These are phyloP conservation scores for Cordyceps farinosa DNA, from an alignment of 2,329 filamentous ascomycete species.

Conservation along the genomic window DNA sequence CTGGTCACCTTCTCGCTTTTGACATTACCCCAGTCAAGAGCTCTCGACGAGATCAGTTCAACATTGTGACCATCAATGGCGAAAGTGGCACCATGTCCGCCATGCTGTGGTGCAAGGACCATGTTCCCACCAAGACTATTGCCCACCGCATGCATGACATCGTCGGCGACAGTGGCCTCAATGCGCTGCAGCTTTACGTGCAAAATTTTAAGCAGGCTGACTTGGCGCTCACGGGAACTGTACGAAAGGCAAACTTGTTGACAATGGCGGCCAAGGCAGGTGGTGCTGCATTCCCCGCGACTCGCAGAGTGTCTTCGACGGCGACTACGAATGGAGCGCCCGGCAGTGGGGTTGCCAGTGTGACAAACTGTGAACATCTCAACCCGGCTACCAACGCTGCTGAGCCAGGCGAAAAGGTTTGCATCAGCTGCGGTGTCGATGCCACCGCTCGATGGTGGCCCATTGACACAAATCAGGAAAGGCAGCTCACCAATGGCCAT, in stretches of 20 bases:
- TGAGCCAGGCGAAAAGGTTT: conserved; percentile 51
- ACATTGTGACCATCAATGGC: conserved; percentile 73
- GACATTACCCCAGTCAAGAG: conserved; percentile 88
- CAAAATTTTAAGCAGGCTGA: conserved; percentile 95
- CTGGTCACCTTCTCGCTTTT: conserved; percentile 80
- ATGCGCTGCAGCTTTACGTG: conserved; percentile 80
- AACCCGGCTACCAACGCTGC: conserved; percentile 27
- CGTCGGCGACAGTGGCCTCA: conserved; percentile 67
- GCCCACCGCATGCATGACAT: conserved; percentile 77
- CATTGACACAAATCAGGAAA: conserved; percentile 50
- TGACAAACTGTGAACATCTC: conserved; percentile 24
- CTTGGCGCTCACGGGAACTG: conserved; percentile 81
- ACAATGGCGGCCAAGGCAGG: conserved; percentile 59
- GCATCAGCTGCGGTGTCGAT: conserved; percentile 64
- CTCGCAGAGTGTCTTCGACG: conserved; percentile 55
- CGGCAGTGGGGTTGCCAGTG: neutral
- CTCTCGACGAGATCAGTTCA: conserved; percentile 76
- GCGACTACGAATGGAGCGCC: conserved; percentile 35
- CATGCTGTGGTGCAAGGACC: conserved; percentile 87
- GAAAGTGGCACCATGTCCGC: conserved; percentile 84
- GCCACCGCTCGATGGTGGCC: conserved; percentile 73
- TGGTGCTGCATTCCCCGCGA: conserved; percentile 29
- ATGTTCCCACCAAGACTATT: conserved; percentile 66
- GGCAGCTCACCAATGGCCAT: conserved; percentile 49
- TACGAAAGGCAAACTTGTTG: conserved; percentile 82